Evolutionary conservation across 345 rosid genomes (phyloP).

Genomic region (Citrus cavaleriei): DNA sequence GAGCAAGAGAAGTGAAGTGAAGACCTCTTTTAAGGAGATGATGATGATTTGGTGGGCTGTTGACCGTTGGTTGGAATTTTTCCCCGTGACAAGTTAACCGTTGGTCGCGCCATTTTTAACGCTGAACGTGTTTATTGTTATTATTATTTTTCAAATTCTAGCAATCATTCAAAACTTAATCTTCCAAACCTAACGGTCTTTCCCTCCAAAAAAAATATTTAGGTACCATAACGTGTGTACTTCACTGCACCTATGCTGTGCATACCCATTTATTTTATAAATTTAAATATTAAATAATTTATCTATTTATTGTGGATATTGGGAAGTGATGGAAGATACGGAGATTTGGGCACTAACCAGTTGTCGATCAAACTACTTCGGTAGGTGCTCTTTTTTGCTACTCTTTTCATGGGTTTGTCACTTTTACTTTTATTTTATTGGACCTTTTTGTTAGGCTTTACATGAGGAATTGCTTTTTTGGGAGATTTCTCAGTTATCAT

Average conservation of each 20-base stretch:
- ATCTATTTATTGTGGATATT: background rate
- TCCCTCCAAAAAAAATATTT: slow-evolving; percentile 10
- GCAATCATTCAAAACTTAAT: slow-evolving; percentile 34
- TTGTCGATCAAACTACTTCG: background rate
- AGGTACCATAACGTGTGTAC: no score
- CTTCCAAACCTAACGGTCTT: slow-evolving; percentile 53
- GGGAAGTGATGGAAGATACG: background rate
- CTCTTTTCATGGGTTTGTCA: no score
- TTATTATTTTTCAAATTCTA: background rate
- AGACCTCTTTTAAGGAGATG: slow-evolving; percentile 19
- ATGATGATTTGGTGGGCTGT: slow-evolving; percentile 22
- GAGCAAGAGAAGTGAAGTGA: slow-evolving; percentile 9
- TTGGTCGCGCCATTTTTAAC: slow-evolving; percentile 11
- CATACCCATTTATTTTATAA: no score
- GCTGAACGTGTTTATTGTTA: background rate
- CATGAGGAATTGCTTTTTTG: no score
- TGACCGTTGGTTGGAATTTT: slow-evolving; percentile 36
- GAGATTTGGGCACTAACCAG: background rate
- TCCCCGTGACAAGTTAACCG: slow-evolving; percentile 8
- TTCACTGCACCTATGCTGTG: no score
- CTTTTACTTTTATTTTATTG: no score
- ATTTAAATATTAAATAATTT: no score
- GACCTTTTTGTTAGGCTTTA: no score
- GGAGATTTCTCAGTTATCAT: no score
- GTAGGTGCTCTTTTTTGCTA: background rate